A percentile compares a stretch with the other conserved stretches of the same genome.
Conservation (phyloP, 805 yeast genomes). For the Myxozyma melibiosi region DNA sequence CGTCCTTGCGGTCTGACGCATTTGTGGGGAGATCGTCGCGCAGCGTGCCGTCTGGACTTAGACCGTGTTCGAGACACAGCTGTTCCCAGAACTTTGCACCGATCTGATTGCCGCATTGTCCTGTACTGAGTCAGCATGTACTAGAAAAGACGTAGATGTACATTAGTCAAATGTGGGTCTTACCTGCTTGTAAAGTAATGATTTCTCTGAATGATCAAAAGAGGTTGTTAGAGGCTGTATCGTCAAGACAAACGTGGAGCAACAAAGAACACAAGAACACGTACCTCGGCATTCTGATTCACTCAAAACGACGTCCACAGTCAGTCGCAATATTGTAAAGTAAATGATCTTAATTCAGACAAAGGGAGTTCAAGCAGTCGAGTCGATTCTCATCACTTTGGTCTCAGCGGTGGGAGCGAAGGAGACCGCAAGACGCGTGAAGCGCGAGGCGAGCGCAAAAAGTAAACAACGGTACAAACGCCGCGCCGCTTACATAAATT, state of each 20-base stretch:
- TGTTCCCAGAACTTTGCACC: constrained; percentile 94
- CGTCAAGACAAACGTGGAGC: too few relatives aligned
- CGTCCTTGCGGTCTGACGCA: constrained; percentile 68
- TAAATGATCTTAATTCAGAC: too few relatives aligned
- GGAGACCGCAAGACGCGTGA: background rate
- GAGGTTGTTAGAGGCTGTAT: too few relatives aligned
- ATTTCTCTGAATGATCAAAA: constrained; percentile 38
- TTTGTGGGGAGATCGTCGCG: constrained; percentile 26
- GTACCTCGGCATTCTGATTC: constrained; percentile 26
- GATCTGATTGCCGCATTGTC: constrained; percentile 97
- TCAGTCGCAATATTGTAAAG: too few relatives aligned
- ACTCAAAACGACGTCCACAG: too few relatives aligned
- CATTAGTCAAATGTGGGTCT: background rate
- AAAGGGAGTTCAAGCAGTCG: too few relatives aligned
- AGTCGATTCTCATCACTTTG: background rate
- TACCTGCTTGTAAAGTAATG: constrained; percentile 38
- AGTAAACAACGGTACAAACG: constrained; percentile 15
- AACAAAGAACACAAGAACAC: background rate
- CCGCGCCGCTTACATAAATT: background rate
- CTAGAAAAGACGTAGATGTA: background rate
- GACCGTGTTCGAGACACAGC: constrained; percentile 83
- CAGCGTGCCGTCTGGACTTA: constrained; percentile 63
- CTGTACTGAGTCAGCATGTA: constrained; percentile 39
- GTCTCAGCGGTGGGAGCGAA: background rate
- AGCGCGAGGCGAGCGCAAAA: too few relatives aligned